Percentiles rank a stretch among this genome's conserved stretches.
phyloP scores from a whole-genome alignment of 371 early-diverging fungal species.

The Mucor mucedo region DNA sequence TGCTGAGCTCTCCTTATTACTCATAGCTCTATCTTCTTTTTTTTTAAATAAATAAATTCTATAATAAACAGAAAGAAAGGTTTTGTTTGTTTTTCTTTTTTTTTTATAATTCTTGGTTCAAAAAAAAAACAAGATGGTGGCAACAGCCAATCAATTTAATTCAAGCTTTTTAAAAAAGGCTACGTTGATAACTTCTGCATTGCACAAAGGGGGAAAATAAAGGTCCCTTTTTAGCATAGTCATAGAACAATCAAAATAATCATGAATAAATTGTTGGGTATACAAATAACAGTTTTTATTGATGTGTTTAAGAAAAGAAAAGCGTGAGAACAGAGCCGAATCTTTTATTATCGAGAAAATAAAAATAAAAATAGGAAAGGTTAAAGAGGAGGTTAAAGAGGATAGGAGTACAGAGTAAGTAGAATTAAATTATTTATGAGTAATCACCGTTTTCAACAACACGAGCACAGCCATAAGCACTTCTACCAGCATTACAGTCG shows the following conservation, averaged over 20 bases:
- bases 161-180: too few species aligned
- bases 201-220: too few species aligned
- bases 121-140: constrained; percentile 3
- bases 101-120: neutral
- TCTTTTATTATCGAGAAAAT: too few species aligned
- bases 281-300: neutral
- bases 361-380: neutral
- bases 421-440: neutral
- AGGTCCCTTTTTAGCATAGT: neutral
- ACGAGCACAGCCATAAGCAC: constrained; percentile 39
- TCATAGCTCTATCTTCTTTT: neutral
- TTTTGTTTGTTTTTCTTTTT: neutral
- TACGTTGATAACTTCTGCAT: too few species aligned
- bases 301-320: neutral
- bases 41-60: neutral
- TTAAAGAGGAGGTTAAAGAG: neutral
- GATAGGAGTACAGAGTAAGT: neutral
- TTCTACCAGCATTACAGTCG: constrained; percentile 44
- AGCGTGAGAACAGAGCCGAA: neutral
- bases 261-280: too few species aligned
- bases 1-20: neutral
- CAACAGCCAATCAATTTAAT: neutral
- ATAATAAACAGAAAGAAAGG: neutral
- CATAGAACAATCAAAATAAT: neutral
- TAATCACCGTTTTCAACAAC: constrained; percentile 27